Base-by-base conservation (phyloP, 768 basidiomycete genomes). In the Phlebiopsis flavidoalba region DNA sequence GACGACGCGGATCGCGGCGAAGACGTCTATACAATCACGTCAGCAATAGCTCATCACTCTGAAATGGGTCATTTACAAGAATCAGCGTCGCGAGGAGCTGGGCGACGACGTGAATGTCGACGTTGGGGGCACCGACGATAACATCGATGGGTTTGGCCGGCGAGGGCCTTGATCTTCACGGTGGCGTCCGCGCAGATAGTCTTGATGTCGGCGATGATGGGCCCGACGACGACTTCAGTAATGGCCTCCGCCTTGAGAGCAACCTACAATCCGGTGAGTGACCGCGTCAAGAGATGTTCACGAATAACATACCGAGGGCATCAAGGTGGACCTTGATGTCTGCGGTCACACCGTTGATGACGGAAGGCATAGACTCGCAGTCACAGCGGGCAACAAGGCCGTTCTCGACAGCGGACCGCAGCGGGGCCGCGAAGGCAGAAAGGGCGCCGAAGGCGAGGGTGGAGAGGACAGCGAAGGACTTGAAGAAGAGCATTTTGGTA, bases 401-500 rank as follows among this genome's bases (percentile, higher is more conserved):
- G 53, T 50, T 63, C 17, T 53, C 57, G 40, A 43, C 40, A 65
- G 68, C 57, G 24, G 53, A 43, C 51, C n/a, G 43, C n/a, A 14
- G 57, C 24, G 64, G 36, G 26, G 58, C 56, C 14, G 62, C 56
- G 8, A 68, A 26, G 31, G 63, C 48, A 45, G 68, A 51, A 51
- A 62, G 19, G 57, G 70, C 60, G 58, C 69, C 69, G 57, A 77
- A 69, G 52, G 74, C 64, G 22, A 69, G 66, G 60, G 65, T 58
- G 54, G 71, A 52, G 64, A 72, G 54, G 65, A 64, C 51, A 59
- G 64, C 57, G 56, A 69, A 40, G 53, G 62, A 61, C 64, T 55
- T 62, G 64, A 75, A 74, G 58, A 73, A 75, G 68, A 65, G 70
- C 77, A 77, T 77, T n/a, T 62, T 24, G 62, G 69, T 69, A 40